Percentiles rank a stretch among this genome's conserved stretches.
phyloP scores from a whole-genome alignment of 192 early-diverging fungal genomes.

The Bifiguratus adelaidae region DNA sequence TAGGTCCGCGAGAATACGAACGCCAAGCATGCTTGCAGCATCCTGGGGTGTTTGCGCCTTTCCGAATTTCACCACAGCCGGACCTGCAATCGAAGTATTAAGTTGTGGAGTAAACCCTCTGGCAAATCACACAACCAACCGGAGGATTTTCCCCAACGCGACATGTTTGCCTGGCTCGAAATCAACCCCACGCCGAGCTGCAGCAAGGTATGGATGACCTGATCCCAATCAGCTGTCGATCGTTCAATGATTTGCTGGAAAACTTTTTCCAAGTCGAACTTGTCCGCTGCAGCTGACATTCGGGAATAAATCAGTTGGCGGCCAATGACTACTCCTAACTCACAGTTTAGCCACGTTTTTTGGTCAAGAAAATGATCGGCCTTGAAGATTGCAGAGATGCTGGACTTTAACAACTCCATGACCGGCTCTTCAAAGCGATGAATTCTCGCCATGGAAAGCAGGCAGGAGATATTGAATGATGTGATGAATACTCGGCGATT shows the following conservation, averaged over 20 bases:
- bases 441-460: slow-evolving; percentile 56
- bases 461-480: slow-evolving; percentile 54
- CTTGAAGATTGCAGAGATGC: slow-evolving; percentile 28
- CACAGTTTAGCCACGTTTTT: too few relatives aligned
- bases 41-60: slow-evolving; percentile 23
- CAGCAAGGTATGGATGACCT: slow-evolving; percentile 38
- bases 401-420: slow-evolving; percentile 33
- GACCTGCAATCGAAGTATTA: background rate
- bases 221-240: slow-evolving; percentile 37
- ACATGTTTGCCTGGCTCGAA: background rate
- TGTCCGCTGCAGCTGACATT: background rate
- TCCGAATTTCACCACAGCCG: slow-evolving; percentile 1
- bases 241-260: slow-evolving; percentile 30
- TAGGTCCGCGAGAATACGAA: slow-evolving; percentile 26
- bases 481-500: slow-evolving; percentile 27
- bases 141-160: too few relatives aligned
- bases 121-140: background rate
- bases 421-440: slow-evolving; percentile 58
- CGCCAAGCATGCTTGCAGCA: slow-evolving; percentile 22
- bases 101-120: background rate
- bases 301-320: too few relatives aligned
- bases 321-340: too few relatives aligned
- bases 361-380: too few relatives aligned
- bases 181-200: slow-evolving; percentile 22
- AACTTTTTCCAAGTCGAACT: slow-evolving; percentile 7